Percentiles rank a stretch among this genome's conserved stretches.
Evolutionary conservation across 176 grass and related monocot species (phyloP).

Genomic region (Aegilops tauschii): DNA sequence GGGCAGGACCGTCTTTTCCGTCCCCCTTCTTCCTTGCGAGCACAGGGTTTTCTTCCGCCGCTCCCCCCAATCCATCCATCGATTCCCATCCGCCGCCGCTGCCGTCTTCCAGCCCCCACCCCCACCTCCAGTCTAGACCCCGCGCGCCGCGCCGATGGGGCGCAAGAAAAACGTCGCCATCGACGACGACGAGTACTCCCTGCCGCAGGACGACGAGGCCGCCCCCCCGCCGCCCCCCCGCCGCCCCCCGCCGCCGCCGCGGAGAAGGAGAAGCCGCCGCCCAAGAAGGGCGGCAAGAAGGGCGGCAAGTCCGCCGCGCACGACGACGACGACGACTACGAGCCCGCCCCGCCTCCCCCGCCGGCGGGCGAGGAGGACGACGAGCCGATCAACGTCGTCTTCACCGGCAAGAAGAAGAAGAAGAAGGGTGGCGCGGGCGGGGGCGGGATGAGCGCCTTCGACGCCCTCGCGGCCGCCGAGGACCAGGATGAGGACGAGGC

Average conservation of each 20-base stretch:
- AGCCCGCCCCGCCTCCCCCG: constrained; percentile 13
- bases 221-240: neutral
- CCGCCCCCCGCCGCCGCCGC: too few relatives aligned
- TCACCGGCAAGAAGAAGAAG: too few relatives aligned
- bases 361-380: neutral
- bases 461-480: constrained; percentile 49
- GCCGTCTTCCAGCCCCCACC: too few relatives aligned
- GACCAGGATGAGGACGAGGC: constrained; percentile 36
- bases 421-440: too few relatives aligned
- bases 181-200: constrained; percentile 90
- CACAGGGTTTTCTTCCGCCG: too few relatives aligned
- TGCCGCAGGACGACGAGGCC: constrained; percentile 55
- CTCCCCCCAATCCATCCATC: too few relatives aligned
- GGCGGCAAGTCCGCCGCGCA: constrained; percentile 40
- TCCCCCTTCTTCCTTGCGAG: too few relatives aligned
- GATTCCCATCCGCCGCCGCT: too few relatives aligned
- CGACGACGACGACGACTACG: constrained; percentile 48
- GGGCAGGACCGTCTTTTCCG: too few relatives aligned
- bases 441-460: constrained; percentile 48
- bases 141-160: constrained; percentile 45
- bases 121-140: too few relatives aligned
- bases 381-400: too few relatives aligned
- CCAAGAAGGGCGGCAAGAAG: constrained; percentile 61
- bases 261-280: constrained; percentile 21
- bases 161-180: constrained; percentile 91